Evolutionary conservation across 2,329 filamentous ascomycete species (phyloP).

Genomic region (Trichophyton equinum): DNA sequence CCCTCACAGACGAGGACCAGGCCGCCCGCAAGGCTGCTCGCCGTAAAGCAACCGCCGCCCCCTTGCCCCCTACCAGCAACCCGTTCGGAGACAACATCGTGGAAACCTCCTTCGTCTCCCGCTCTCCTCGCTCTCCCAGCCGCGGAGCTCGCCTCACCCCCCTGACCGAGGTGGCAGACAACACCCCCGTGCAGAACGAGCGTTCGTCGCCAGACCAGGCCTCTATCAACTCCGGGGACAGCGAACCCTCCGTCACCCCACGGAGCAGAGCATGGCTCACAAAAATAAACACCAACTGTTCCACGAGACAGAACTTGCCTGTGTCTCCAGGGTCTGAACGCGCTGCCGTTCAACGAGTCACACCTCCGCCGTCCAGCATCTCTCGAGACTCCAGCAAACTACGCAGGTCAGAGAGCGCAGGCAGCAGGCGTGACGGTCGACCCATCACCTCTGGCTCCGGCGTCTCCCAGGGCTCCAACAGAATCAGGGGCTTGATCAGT

Average conservation of each 20-base stretch:
- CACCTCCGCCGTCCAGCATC: conserved; percentile 21
- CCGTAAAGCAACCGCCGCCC: neutral
- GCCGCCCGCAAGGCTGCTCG: neutral
- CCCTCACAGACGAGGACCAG: neutral
- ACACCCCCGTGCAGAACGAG: neutral
- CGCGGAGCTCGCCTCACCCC: conserved; percentile 8
- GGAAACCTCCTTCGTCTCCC: conserved; percentile 13
- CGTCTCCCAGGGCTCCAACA: conserved; percentile 30
- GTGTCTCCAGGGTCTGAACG: conserved; percentile 23
- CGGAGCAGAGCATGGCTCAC: conserved; percentile 1
- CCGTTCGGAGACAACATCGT: conserved; percentile 9
- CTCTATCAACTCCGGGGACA: conserved; percentile 2
- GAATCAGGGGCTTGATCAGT: conserved; percentile 32
- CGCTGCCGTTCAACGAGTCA: conserved; percentile 31
- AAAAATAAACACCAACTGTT: conserved; percentile 16
- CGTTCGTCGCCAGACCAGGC: neutral
- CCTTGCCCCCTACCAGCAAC: neutral
- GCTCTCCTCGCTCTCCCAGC: conserved; percentile 5
- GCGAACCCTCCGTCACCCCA: conserved; percentile 4
- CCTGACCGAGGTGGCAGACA: conserved; percentile 9
- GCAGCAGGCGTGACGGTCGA: conserved; percentile 27
- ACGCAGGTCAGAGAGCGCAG: conserved; percentile 30
- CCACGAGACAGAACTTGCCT: conserved; percentile 16
- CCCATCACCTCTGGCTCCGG: conserved; percentile 30
- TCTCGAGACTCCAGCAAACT: conserved; percentile 20